Base-by-base conservation (phyloP, 768 basidiomycete species). In the Termitomyces sp. region DNA sequence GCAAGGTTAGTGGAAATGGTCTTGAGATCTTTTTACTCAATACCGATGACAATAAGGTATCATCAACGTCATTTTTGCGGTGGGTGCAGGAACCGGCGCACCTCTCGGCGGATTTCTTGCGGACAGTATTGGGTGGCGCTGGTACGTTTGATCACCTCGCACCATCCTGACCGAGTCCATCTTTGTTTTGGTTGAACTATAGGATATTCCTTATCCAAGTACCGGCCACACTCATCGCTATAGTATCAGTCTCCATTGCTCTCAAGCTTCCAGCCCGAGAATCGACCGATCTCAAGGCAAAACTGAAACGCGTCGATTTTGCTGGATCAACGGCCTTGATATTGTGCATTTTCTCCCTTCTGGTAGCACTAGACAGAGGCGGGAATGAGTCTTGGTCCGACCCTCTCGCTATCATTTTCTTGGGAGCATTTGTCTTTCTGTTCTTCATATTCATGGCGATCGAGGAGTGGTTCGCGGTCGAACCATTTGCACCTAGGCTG, bases 81-180 rank as follows among this genome's bases (percentile, higher is more conserved):
- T 76, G 6, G 86, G 87, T 9, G 81, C 81, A 35, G 79, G 81
- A 0, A 72, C 76, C 0, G 87, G 87, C 5, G 85, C 86, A 4
- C 86, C 86, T 7, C 71, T 87, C 0, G 87, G 87, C 5, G 86
- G 87, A 6, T 75, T 82, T 51, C 72, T 89, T 5, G 78, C 83
- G 1, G 87, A 88, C 65, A 81, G 74, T 9, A 81, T 87, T 50
- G 86, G 86, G 4, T 89, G 87, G 87, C 70, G 86, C 71, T 87
- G 86, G 84, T 84, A 55, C 5, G 70, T 45, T 22, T 9, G 7
- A 20, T 63, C 15, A 11, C 8, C 15, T 20, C 45, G 28, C n/a
- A 6, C 32, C 8, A 4, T 54, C n/a, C 24, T 7, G 55, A 42
- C 55, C 28, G 4, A 3, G 15, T 33, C 36, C 53, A 28, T 4